phyloP scores from a whole-genome alignment of 1,139 yeast genomes.

The Nakaseomyces bracarensis region DNA sequence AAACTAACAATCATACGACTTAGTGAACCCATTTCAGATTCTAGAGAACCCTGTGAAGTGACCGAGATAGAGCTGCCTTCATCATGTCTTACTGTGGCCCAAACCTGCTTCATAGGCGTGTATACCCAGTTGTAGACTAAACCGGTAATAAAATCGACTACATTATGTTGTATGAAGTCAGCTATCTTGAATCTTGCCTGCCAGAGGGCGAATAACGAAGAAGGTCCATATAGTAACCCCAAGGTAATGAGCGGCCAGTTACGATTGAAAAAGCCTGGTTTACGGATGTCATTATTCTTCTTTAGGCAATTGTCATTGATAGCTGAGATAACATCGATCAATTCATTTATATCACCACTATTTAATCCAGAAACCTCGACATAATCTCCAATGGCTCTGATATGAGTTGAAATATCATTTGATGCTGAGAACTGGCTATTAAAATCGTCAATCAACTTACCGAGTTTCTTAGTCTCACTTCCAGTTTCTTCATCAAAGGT shows the following conservation, averaged over 20 bases:
- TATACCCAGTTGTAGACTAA: conserved; percentile 78
- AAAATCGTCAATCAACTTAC: conserved; percentile 16
- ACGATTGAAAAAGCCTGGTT: conserved; percentile 46
- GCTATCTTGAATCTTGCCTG: conserved; percentile 45
- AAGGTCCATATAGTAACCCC: conserved; percentile 43
- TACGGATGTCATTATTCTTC: conserved; percentile 7
- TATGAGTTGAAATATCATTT: conserved; percentile 3
- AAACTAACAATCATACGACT: conserved; percentile 84
- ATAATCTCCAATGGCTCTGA: not conserved
- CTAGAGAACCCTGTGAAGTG: conserved; percentile 69
- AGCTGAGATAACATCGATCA: not conserved
- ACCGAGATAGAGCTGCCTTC: conserved; percentile 60
- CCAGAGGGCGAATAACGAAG: conserved; percentile 38
- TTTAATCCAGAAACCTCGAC: no score
- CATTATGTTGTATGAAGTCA: conserved; percentile 49
- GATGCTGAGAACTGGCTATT: conserved; percentile 7
- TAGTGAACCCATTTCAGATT: conserved; percentile 69
- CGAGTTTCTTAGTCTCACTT: conserved; percentile 15
- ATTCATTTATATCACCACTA: not conserved
- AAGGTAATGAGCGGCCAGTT: conserved; percentile 59
- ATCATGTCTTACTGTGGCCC: conserved; percentile 77
- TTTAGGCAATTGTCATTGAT: not conserved
- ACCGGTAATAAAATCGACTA: conserved; percentile 56
- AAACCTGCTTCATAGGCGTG: conserved; percentile 64
- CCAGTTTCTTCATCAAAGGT: conserved; percentile 11